Base-by-base conservation (phyloP, 2,329 filamentous ascomycete species). In the Lachnellula suecica region DNA sequence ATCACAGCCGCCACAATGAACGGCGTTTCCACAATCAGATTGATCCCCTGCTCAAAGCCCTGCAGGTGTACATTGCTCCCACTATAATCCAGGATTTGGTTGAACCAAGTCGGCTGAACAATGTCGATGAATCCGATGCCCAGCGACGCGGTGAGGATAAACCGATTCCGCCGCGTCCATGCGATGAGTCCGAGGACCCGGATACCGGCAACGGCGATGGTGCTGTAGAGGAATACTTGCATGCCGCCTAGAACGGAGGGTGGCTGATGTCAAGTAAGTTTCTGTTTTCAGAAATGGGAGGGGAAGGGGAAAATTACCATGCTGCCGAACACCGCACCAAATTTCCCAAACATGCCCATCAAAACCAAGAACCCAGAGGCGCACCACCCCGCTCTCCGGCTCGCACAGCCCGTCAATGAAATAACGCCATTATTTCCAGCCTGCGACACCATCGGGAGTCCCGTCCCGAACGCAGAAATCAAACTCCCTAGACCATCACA, bases 371-470 rank as follows among this genome's bases (percentile, higher is more conserved):
- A 88, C 59, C 82, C 79, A 62, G 82, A 84, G 62, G 79, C 82
- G 53, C 78, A 82, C 70, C 85, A 88, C 1, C 85, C 85, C 3
- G 85, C 85, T 44, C 83, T 83, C 47, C 85, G 77, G 64, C 85
- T 87, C 1, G 85, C 85, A 60, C 85, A 88, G 23, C 83, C 78
- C 0, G 85, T 88, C 38, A 88, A 70, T 0, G 82, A 80, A 52
- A 87, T 87, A 52, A 86, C 84, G 57, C 83, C 84, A 65, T 87
- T 87, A 70, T 88, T 87, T 61, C 85, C 83, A 0, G 84, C 84
- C 59, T 87, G 87, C 0, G 81, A 83, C 2, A 79, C 81, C 82
- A 88, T 86, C 4, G 85, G 84, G 0, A 82, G 84, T 56, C 86
- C 85, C 6, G 85, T 88, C 65, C 79, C 82, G 31, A 88, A 76